Conservation (phyloP, 768 basidiomycete species). For the Pisolithus orientalis region DNA sequence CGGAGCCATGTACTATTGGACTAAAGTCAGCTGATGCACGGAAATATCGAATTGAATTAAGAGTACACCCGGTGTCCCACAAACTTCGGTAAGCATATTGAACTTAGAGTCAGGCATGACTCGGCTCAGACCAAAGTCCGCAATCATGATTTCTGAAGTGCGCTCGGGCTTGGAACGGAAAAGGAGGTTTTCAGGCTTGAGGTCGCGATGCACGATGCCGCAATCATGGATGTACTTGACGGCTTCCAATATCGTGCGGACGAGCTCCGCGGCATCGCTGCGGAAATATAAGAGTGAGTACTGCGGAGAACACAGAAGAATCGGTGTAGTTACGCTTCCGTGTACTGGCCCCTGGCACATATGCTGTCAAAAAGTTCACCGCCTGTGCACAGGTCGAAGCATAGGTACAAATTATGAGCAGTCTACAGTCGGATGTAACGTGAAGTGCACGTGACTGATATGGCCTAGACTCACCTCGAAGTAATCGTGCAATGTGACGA, state of each 20-base stretch:
- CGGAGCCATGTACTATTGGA: conserved; percentile 79
- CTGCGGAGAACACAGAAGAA: neutral
- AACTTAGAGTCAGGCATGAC: conserved; percentile 90
- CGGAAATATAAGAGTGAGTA: conserved; percentile 22
- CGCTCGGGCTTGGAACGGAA: conserved; percentile 81
- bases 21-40: conserved; percentile 3
- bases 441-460: neutral
- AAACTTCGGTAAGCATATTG: conserved; percentile 86
- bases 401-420: conserved; percentile 87
- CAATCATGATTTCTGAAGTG: conserved; percentile 92
- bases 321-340: conserved; percentile 64
- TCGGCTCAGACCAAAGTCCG: conserved; percentile 91
- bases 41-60: neutral
- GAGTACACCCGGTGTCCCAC: conserved; percentile 84
- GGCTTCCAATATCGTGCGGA: conserved; percentile 80
- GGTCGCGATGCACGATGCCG: conserved; percentile 93
- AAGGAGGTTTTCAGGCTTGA: conserved; percentile 97
- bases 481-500: conserved; percentile 93
- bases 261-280: conserved; percentile 84
- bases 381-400: conserved; percentile 94
- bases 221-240: conserved; percentile 89
- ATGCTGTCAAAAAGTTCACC: conserved; percentile 99
- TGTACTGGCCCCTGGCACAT: conserved; percentile 95
- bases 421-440: conserved; percentile 42
- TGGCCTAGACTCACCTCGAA: conserved; percentile 62